These are phyloP conservation scores for Mycena pura DNA, from an alignment of 768 basidiomycete species.

Conservation along the genomic window DNA sequence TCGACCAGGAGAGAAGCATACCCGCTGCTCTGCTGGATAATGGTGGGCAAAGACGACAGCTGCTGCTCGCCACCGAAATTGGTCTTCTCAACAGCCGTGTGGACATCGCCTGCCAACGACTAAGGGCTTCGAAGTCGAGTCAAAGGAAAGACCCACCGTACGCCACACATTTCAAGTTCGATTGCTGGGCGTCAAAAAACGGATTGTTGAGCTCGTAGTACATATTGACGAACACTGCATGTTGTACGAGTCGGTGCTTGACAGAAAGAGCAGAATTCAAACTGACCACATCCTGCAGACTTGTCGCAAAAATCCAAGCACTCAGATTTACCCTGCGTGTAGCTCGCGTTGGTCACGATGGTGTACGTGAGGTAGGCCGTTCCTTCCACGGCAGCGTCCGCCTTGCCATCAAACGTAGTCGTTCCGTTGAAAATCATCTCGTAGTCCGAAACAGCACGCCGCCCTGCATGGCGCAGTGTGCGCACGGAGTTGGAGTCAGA, in stretches of 20 bases:
- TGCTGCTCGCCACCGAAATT: conserved; percentile 21
- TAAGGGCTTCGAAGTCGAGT: background rate
- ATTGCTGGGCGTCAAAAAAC: conserved; percentile 24
- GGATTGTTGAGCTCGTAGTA: conserved; percentile 30
- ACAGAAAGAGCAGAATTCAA: background rate
- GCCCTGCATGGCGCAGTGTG: background rate
- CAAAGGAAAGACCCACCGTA: conserved; percentile 9
- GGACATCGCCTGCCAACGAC: conserved; percentile 24
- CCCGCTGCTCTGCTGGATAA: conserved; percentile 27
- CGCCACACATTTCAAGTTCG: conserved; percentile 31
- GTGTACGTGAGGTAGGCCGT: conserved; percentile 29
- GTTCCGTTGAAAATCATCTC: conserved; percentile 26
- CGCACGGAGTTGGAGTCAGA: conserved; percentile 1
- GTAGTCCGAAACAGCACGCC: conserved; percentile 20
- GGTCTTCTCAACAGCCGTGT: conserved; percentile 24
- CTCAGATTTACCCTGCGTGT: conserved; percentile 12
- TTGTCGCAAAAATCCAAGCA: conserved; percentile 26
- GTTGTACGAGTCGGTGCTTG: background rate
- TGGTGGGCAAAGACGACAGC: conserved; percentile 2
- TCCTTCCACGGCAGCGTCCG: conserved; percentile 25
- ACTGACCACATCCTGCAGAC: conserved; percentile 26
- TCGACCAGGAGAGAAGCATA: conserved; percentile 18
- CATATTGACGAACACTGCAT: conserved; percentile 27
- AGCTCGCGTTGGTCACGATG: conserved; percentile 28
- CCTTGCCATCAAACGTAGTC: conserved; percentile 14